Base-by-base conservation (phyloP, 108 stramenopile species). In the Nitzschia sp. region DNA sequence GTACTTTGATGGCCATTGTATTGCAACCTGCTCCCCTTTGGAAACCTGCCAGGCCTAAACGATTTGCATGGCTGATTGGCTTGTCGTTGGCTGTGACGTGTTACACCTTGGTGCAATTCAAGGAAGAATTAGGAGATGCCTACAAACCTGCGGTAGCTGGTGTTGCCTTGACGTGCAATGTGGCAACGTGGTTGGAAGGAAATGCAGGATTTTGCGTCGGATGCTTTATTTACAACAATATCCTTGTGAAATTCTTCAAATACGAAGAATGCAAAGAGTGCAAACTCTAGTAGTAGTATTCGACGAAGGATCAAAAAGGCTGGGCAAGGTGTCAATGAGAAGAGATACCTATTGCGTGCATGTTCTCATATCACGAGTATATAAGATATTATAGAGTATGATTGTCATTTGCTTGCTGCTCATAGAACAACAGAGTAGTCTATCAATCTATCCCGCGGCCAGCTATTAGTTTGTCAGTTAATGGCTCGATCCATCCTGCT, bases 31-130 rank as follows among this genome's bases (percentile, higher is more conserved):
- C 28, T 23, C 77, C 84, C 23, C 55, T 51, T 36, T 85, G 80
- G 80, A 85, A 85, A 59, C 84, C 84, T 38, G 84, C 84, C 28
- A 61, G 61, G 11, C 80, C 84, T 0, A 85, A 85, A 30, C 72
- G 84, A 17, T 85, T 85, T 66, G 84, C 84, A 0, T 85, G 84
- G 84, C 21, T 54, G 28, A 68, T 84, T 68, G 83, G 83, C n/a
- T 34, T 84, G 26, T 69, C 65, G 35, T 60, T 81, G 28, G 80
- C 76, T 15, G 15, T 61, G 6, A 53, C 59, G 2, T 85, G 76
- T 60, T 70, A 75, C 46, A 63, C 63, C 29, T 35, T 82, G 15
- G 32, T 75, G 34, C 54, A 42, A 4, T 35, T 66, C 33, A 67
- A 62, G 46, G 34, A 78, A 28, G 70, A 78, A 29, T 25, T 82